Evolutionary conservation across 495 filamentous ascomycete genomes (phyloP).

Genomic region (Clavariopsis aquatica): DNA sequence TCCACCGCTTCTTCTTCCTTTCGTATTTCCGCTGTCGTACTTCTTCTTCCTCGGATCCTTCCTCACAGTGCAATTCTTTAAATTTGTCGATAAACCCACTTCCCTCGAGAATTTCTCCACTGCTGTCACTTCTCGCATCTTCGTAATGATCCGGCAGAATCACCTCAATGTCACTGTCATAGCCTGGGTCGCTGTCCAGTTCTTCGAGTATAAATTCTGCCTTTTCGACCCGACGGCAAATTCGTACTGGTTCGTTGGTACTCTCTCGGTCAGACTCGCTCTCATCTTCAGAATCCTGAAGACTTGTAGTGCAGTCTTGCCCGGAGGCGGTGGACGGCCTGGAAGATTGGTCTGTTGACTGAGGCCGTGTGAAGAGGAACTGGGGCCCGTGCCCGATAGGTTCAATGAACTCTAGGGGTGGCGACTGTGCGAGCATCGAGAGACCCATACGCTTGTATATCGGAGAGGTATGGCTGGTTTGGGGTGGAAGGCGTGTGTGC

Average conservation of each 20-base stretch:
- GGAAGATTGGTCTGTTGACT: slow-evolving; percentile 34
- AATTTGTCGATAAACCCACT: slow-evolving; percentile 30
- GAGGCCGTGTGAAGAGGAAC: slow-evolving; percentile 36
- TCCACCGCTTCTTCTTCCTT: slow-evolving; percentile 42
- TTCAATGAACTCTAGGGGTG: slow-evolving; percentile 36
- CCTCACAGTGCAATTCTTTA: slow-evolving; percentile 28
- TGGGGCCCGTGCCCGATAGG: slow-evolving; percentile 36
- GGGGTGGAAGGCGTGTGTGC: slow-evolving; percentile 35
- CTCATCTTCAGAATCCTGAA: slow-evolving; percentile 32
- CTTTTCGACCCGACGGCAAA: slow-evolving; percentile 24
- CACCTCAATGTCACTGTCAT: slow-evolving; percentile 43
- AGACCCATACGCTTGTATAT: slow-evolving; percentile 38
- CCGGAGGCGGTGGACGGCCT: slow-evolving; percentile 36
- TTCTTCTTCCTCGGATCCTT: slow-evolving; percentile 33
- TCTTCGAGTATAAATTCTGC: slow-evolving; percentile 42
- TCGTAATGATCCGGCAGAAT: slow-evolving; percentile 42
- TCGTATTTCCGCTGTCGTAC: slow-evolving; percentile 30
- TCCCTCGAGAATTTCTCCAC: slow-evolving; percentile 20
- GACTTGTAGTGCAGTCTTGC: slow-evolving; percentile 22
- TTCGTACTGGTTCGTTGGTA: slow-evolving; percentile 12
- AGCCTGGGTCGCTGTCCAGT: slow-evolving; percentile 39
- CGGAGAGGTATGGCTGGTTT: slow-evolving; percentile 39
- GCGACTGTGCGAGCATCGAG: slow-evolving; percentile 32
- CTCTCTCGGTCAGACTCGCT: slow-evolving; percentile 31
- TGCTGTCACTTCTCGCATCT: slow-evolving; percentile 40